Base-by-base conservation (phyloP, 495 filamentous ascomycete species). In the Aspergillus diversus region DNA sequence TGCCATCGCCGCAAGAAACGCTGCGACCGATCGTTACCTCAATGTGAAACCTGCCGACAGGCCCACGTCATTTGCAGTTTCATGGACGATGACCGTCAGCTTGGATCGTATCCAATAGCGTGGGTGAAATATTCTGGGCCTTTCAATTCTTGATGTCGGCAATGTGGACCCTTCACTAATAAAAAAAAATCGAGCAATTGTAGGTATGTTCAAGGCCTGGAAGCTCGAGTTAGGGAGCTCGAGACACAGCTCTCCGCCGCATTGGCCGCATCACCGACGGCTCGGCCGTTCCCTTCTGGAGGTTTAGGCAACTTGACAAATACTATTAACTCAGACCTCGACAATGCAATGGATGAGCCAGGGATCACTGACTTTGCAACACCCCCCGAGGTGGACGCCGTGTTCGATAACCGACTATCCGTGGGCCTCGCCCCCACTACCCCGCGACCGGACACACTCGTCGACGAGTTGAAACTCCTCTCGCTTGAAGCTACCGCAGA, bases 401-500 rank as follows among this genome's bases (percentile, higher is more conserved):
- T 4, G 7, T 17, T 63, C 3, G 60, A 57, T 12, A 42, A 46
- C 13, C 59, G 62, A 13, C 57, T 62, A 11, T n/a, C 46, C 13
- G 17, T 49, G 17, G 8, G 12, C 5, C 39, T 43, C n/a, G 2
- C 7, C 42, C 39, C 35, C 5, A 4, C 63, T 3, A 50, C 7
- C 17, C 61, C 60, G 51, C 61, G 65, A 46, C 50, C 63, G 5
- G 66, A 68, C 16, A 66, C 63, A n/a, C 58, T 77, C 33, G 70
- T 63, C 46, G 68, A 73, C 17, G 73, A 76, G 50, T 57, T 79
- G 12, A 71, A 73, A 32, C 47, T 71, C 0, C 62, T 79, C 1
- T 77, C 76, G 0, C 61, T 77, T 9, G 76, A 79, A 47, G 76
- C 75, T 5, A 71, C 72, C 7, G 76, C 75, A 17, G 76, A 79